Evolutionary conservation across 2,329 filamentous ascomycete genomes (phyloP), one percentile per base, ranked within the genome.

Genomic region (Trichophyton schoenleinii): DNA sequence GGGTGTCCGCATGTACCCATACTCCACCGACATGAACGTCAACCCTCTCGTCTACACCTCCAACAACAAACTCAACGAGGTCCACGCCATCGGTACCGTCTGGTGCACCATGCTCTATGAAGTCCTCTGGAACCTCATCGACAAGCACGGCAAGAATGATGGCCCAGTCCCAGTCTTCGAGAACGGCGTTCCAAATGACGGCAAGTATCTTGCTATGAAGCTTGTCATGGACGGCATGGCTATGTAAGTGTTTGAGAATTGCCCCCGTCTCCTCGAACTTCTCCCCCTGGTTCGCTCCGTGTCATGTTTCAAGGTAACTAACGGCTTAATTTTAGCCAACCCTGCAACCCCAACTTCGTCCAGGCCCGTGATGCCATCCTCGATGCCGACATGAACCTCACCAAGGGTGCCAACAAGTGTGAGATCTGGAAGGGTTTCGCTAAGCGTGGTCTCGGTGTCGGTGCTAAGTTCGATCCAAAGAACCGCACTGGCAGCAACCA

Each of bases 271-370:
- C 41, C 18, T 18, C 41, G 6, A n/a, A 44, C 7, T 44, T 25
- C 1, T n/a, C 28, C 31, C 28, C 25, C 52, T 55, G 13, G 11
- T n/a, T 55, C 13, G 25, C 13, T 36, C 15, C 28, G 3, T 38
- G 34, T 38, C 28, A 8, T 25, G 55, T 42, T 42, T 44, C 52
- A 44, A 31, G 11, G 3, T 44, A 36, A 44, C 55, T 58, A 22
- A 44, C 52, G 5, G 18, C 25, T 18, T 55, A 18, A 15, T 58
- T 58, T 34, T 49, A 64, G 62, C 18, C 38, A 52, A 42, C 63
- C 63, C 28, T 63, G 63, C 63, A 64, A 61, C 42, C 63, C 63
- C 13, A 63, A 64, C 63, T 64, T 64, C 52, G 61, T 64, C 41
- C 61, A 64, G 55, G 61, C 61, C 13, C 59, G 63, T 60, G 61